These are phyloP conservation scores for Babesia bigemina DNA, from an alignment of 169 alveolate genomes.

Conservation along the genomic window DNA sequence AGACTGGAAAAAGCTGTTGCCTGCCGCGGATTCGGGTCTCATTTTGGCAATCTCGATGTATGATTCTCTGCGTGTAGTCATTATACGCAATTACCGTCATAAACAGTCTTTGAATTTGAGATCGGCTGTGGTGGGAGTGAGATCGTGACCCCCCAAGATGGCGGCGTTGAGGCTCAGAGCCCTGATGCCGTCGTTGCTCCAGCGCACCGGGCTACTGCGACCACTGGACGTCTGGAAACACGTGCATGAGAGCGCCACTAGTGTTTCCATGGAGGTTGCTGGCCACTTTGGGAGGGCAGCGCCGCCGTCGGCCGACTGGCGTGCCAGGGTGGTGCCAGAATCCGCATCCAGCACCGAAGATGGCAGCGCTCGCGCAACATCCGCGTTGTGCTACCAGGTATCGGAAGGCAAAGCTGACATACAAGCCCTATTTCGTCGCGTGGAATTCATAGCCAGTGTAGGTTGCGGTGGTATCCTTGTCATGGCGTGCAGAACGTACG, in stretches of 20 bases:
- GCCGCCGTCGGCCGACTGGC: neutral
- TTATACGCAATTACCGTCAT: too few species aligned
- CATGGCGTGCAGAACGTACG: neutral
- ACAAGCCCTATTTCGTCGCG: slow-evolving; percentile 2
- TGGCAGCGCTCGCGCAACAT: neutral
- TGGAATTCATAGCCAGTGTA: slow-evolving; percentile 20
- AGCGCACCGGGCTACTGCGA: slow-evolving; percentile 3
- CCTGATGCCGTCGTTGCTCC: neutral
- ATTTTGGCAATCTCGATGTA: neutral
- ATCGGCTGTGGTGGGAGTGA: too few species aligned
- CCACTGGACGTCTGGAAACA: neutral
- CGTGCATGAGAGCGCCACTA: slow-evolving; percentile 2
- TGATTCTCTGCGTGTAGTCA: neutral
- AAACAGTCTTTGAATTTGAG: too few species aligned
- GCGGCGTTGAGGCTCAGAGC: neutral
- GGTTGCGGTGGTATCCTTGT: neutral
- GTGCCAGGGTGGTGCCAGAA: neutral
- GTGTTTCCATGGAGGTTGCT: slow-evolving; percentile 1
- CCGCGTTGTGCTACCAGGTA: slow-evolving; percentile 11
- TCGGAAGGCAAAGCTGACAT: neutral
- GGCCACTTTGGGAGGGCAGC: slow-evolving; percentile 3
- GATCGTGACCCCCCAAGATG: neutral
- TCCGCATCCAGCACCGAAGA: neutral
- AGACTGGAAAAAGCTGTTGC: too few species aligned
- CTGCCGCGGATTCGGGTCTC: too few species aligned